These are phyloP conservation scores for Pseudoturritis turrita DNA, from an alignment of 345 rosid species.

Conservation along the genomic window DNA sequence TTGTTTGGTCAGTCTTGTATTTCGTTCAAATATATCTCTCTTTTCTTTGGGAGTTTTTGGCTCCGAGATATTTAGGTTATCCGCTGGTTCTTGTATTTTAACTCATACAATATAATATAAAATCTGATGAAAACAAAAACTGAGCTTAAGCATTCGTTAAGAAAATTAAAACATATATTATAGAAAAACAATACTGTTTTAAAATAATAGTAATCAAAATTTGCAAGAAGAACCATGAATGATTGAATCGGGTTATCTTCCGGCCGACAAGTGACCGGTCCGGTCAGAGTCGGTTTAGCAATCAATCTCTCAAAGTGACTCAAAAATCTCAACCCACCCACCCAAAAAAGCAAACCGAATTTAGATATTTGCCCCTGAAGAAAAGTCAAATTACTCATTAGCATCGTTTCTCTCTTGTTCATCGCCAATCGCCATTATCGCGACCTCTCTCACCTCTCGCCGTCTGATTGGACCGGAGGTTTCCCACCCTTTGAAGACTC, in stretches of 20 bases:
- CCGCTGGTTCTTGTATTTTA: no score
- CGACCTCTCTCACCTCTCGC: conserved; percentile 8
- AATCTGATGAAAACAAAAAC: no score
- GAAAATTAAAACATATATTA: not conserved
- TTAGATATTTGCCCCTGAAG: not conserved
- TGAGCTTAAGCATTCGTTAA: not conserved
- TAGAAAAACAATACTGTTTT: no score
- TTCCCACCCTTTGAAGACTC: not conserved
- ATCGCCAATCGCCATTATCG: conserved; percentile 24
- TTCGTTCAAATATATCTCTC: no score
- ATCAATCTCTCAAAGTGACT: not conserved
- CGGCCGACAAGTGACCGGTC: not conserved
- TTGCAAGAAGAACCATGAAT: not conserved
- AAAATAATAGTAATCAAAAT: no score
- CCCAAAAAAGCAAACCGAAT: not conserved
- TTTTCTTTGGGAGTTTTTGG: no score
- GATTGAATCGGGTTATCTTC: not conserved
- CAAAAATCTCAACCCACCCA: conserved; percentile 8
- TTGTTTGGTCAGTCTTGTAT: no score
- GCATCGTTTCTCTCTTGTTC: not conserved
- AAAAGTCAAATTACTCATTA: conserved; percentile 22
- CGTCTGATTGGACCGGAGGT: conserved; percentile 4
- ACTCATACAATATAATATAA: no score
- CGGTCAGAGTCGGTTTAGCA: not conserved
- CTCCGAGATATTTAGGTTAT: no score